Base-by-base conservation (phyloP, 768 basidiomycete species). In the Candolleomyces aberdarensis region DNA sequence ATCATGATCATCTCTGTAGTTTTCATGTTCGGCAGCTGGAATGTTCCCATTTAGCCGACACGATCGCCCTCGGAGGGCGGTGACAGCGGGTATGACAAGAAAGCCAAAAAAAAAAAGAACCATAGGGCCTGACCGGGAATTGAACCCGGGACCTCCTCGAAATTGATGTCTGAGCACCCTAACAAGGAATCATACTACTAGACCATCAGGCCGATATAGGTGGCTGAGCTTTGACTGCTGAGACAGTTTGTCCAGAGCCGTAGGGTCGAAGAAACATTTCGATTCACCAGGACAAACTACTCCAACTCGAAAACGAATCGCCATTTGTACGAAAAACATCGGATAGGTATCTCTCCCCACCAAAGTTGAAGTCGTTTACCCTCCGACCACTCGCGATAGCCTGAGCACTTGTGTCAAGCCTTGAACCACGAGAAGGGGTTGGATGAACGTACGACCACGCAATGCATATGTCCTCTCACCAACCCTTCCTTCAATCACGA, bases 111-210 rank as follows among this genome's bases (percentile, higher is more conserved):
- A 32, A 36, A 36, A 36, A 36, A 11, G 11, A 36, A 36, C 26
- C 19, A 14, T 51, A 32, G 81, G 86, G 85, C 87, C 85, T 86
- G 80, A 82, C 86, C 83, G 86, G 86, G 87, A 88, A 88, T 89
- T 88, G 87, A 90, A 89, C 88, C 87, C 86, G 83, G 86, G 86
- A 88, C 88, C 88, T 89, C 87, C 87, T 87, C 86, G 83, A 87
- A 61, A 69, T 65, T 36, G 36, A 36, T 36, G 36, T 36, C 36
- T 7, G 11, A 36, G 36, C 36, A 36, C 36, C 36, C 36, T 36
- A 36, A 48, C 47, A 26, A 26, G 36, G 36, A 36, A 36, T 36
- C 36, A 36, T 36, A 36, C 36, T 36, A 36, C 36, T 36, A 36
- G 36, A 36, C 36, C 36, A 36, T 36, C 36, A 36, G 36, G 36